These are phyloP conservation scores for Echria macrotheca DNA, from an alignment of 495 filamentous ascomycete species.

Conservation along the genomic window DNA sequence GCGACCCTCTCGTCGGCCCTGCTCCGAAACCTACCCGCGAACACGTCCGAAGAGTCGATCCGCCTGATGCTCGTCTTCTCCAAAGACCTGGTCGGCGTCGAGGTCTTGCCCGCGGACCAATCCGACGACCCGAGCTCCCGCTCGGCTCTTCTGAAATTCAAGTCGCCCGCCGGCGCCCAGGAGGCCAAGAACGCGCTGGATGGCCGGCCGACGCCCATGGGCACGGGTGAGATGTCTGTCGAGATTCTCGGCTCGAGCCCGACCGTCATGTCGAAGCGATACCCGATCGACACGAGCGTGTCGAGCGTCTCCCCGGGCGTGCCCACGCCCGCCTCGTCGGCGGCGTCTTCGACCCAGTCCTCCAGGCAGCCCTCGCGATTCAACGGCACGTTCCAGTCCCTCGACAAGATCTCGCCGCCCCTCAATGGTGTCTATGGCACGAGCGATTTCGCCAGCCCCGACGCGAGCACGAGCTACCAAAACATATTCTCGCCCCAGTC, in stretches of 20 bases:
- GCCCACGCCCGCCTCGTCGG: constrained; percentile 45
- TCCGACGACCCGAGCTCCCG: constrained; percentile 67
- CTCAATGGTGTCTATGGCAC: constrained; percentile 51
- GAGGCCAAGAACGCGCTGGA: constrained; percentile 72
- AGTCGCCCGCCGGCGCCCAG: constrained; percentile 62
- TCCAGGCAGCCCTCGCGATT: constrained; percentile 74
- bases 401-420: constrained; percentile 65
- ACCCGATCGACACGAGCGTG: constrained; percentile 31
- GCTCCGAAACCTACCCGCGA: constrained; percentile 71
- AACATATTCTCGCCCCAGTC: constrained; percentile 80
- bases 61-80: constrained; percentile 81
- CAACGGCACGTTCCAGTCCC: constrained; percentile 68
- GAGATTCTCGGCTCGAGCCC: constrained; percentile 55
- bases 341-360: constrained; percentile 50
- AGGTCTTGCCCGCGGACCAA: constrained; percentile 61
- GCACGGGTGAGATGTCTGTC: constrained; percentile 73
- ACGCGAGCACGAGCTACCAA: constrained; percentile 59
- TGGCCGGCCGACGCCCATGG: constrained; percentile 71
- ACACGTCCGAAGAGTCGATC: constrained; percentile 65
- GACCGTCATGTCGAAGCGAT: constrained; percentile 30
- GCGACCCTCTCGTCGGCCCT: constrained; percentile 37
- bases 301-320: constrained; percentile 23
- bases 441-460: constrained; percentile 55
- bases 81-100: constrained; percentile 70
- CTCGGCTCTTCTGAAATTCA: constrained; percentile 72